These are phyloP conservation scores for Xylariales sp. DNA, from an alignment of 2,329 filamentous ascomycete species.

Conservation along the genomic window DNA sequence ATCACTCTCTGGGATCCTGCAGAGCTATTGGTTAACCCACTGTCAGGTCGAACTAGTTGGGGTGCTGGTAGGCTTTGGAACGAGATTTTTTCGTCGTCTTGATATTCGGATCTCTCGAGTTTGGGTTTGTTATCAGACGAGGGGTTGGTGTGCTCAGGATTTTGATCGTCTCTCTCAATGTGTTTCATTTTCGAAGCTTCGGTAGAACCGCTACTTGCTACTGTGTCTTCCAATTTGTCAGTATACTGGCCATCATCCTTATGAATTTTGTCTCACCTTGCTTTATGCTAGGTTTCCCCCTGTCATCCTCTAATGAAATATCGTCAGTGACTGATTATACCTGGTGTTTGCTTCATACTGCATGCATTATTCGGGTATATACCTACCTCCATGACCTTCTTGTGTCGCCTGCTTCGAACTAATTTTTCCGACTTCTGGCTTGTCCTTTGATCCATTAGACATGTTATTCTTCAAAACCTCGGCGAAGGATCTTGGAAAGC, in stretches of 20 bases:
- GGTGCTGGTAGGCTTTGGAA: background rate
- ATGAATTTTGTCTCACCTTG: background rate
- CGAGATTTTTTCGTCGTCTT: background rate
- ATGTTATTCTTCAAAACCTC: conserved; percentile 24
- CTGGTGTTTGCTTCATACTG: background rate
- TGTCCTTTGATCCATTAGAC: conserved; percentile 38
- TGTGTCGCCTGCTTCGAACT: background rate
- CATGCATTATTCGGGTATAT: background rate
- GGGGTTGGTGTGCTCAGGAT: background rate
- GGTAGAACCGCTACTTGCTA: background rate
- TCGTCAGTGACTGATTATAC: conserved; percentile 4
- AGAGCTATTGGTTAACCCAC: too few species aligned
- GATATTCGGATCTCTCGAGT: background rate
- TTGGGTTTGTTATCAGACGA: background rate
- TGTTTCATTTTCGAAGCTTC: background rate
- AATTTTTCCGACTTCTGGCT: conserved; percentile 21
- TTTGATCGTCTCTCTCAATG: background rate
- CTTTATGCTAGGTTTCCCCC: background rate
- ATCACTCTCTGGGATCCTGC: background rate
- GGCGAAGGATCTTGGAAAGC: conserved; percentile 25
- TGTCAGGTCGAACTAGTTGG: background rate
- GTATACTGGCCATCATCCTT: background rate
- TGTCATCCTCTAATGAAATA: background rate
- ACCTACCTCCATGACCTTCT: conserved; percentile 19
- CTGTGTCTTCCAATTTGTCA: background rate